A percentile compares a stretch with the other conserved stretches of the same genome.
Evolutionary conservation across 495 filamentous ascomycete genomes (phyloP).

Genomic region (Neurospora cerealis): DNA sequence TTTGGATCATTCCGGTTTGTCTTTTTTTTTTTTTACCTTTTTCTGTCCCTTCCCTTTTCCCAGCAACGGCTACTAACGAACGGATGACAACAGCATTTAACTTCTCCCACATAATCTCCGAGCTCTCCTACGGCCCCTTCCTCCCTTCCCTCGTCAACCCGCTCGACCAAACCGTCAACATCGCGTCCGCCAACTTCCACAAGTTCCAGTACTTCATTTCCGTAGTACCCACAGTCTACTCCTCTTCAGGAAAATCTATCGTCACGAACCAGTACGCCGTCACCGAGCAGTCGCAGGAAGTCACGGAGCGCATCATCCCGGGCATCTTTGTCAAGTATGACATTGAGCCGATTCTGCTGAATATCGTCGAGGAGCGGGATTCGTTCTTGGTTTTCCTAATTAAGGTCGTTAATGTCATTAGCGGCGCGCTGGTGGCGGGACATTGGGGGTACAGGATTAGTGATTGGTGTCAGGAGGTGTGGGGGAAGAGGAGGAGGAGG

Average conservation of each 20-base stretch:
- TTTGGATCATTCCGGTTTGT: conserved; percentile 70
- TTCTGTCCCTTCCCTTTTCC: background rate
- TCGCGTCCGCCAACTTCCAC: conserved; percentile 67
- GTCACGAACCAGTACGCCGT: conserved; percentile 98
- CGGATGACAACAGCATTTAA: conserved; percentile 61
- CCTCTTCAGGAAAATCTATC: conserved; percentile 52
- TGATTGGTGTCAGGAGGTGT: conserved; percentile 41
- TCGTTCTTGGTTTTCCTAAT: conserved; percentile 65
- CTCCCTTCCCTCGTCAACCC: conserved; percentile 91
- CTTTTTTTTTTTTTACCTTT: background rate
- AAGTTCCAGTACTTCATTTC: conserved; percentile 99
- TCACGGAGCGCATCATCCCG: conserved; percentile 64
- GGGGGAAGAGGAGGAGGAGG: conserved; percentile 37
- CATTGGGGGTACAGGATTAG: conserved; percentile 49
- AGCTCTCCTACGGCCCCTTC: conserved; percentile 92
- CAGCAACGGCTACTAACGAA: background rate
- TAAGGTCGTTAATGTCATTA: conserved; percentile 55
- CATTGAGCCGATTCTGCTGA: conserved; percentile 89
- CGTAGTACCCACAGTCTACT: conserved; percentile 92
- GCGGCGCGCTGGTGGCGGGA: conserved; percentile 50
- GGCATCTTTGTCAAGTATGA: conserved; percentile 99
- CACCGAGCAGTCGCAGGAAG: conserved; percentile 62
- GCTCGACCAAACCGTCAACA: conserved; percentile 79
- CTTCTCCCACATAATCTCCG: conserved; percentile 94
- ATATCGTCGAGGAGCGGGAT: conserved; percentile 71